Evolutionary conservation across 176 grass and related monocot species (phyloP), one percentile per base, ranked within the genome.

Genomic region (Oryza officinalis): DNA sequence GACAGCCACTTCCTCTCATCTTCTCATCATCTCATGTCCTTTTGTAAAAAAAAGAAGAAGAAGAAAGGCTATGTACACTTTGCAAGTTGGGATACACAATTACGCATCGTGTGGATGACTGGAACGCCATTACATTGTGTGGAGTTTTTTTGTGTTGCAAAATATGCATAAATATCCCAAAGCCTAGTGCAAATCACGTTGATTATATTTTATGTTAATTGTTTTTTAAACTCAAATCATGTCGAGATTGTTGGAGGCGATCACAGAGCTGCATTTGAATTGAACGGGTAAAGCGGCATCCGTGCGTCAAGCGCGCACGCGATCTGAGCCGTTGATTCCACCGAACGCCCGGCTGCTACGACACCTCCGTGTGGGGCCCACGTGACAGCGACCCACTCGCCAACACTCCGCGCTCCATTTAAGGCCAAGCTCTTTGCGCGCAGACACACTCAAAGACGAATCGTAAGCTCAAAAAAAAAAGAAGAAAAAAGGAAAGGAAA

Each of bases 261-360:
- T 7, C 17, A 52, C 49, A 14, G 4, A 57, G 18, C 18, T n/a
- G 18, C 52, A 9, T 57, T n/a, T 57, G 20, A 47, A 47, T 63
- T 12, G 76, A 61, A 80, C 81, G 40, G 81, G 49, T 63, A 69
- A 69, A 75, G 40, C 70, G 49, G 52, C 60, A 46, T 33, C 66
- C 28, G 18, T 85, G 59, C 67, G n/a, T n/a, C n/a, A n/a, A n/a
- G n/a, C n/a, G n/a, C n/a, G n/a, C n/a, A n/a, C n/a, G 20, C 33
- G 2, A 88, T 84, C 81, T 60, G 4, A 18, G 57, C 86, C 81
- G 68, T 74, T 28, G 45, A 46, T 11, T 15, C 67, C 72, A 90
- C 44, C 33, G 65, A 46, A 78, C 45, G 23, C 17, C 14, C n/a
- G 52, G 6, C 20, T n/a, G 52, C 52, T 20, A 50, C 47, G 77